Evolutionary conservation across 768 basidiomycete species (phyloP).

Genomic region (Nidula microcarpa): DNA sequence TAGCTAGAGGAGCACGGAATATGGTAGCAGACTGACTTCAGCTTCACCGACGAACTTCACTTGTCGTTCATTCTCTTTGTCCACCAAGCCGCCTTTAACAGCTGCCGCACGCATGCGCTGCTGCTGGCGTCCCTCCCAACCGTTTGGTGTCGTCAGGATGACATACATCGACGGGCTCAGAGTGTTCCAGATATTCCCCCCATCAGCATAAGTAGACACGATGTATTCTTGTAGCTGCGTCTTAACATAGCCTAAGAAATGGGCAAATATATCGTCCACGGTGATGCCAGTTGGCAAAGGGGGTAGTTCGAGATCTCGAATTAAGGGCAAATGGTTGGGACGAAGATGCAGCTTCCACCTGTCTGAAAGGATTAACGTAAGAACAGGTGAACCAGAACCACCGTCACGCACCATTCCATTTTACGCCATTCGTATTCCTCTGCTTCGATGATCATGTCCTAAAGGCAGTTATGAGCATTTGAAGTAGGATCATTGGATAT

Average conservation of each 20-base stretch:
- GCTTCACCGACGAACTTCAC: constrained; percentile 20
- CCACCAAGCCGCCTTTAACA: no score
- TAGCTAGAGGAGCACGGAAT: background rate
- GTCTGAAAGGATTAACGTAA: background rate
- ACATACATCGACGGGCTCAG: constrained; percentile 11
- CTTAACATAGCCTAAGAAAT: constrained; percentile 19
- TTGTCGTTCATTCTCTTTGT: background rate
- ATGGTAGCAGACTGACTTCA: constrained; percentile 5
- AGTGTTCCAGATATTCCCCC: constrained; percentile 8
- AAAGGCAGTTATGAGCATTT: no score
- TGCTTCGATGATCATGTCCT: background rate
- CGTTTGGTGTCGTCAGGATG: constrained; percentile 16
- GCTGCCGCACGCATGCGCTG: constrained; percentile 4
- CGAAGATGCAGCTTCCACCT: constrained; percentile 22
- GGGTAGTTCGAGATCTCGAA: constrained; percentile 2
- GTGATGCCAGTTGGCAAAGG: constrained; percentile 11
- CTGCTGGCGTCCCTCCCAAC: constrained; percentile 17
- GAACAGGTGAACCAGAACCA: background rate
- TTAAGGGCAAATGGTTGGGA: constrained; percentile 9
- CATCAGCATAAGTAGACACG: background rate
- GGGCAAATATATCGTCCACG: constrained; percentile 15
- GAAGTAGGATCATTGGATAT: background rate
- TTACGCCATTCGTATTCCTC: constrained; percentile 5
- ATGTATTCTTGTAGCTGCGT: constrained; percentile 13
- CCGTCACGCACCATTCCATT: constrained; percentile 13